Evolutionary conservation across 2,329 filamentous ascomycete genomes (phyloP).

Genomic region (Fusarium sarcochroum): DNA sequence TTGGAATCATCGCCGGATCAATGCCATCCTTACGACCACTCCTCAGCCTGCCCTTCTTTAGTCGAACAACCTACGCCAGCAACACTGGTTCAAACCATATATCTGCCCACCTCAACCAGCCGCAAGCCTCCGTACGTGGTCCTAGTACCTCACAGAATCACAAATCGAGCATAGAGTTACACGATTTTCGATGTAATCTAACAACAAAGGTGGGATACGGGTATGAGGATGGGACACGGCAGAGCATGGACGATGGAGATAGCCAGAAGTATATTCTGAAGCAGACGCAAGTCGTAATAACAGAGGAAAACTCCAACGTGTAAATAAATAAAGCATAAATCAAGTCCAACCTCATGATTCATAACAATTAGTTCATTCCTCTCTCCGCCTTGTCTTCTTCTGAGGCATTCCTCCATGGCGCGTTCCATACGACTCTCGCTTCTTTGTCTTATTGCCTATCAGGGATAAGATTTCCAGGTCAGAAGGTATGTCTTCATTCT

Average conservation of each 20-base stretch:
- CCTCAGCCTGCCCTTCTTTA: slow-evolving; percentile 35
- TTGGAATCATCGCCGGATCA: slow-evolving; percentile 45
- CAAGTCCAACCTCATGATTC: too few relatives aligned
- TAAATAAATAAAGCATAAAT: neutral
- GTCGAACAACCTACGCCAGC: slow-evolving; percentile 24
- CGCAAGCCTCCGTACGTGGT: neutral
- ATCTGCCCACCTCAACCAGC: slow-evolving; percentile 11
- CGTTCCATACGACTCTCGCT: neutral
- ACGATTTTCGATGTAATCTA: slow-evolving; percentile 1
- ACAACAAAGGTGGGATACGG: slow-evolving; percentile 8
- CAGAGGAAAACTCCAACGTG: neutral
- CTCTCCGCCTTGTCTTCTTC: neutral
- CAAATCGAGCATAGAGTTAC: slow-evolving; percentile 9
- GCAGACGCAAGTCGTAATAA: slow-evolving; percentile 37
- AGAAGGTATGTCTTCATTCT: neutral
- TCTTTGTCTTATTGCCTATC: neutral
- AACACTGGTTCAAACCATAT: slow-evolving; percentile 10
- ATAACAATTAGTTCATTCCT: neutral
- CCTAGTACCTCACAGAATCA: neutral
- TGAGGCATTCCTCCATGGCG: neutral
- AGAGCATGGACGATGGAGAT: slow-evolving; percentile 40
- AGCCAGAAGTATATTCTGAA: slow-evolving; percentile 46
- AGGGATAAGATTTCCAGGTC: neutral
- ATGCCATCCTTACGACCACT: slow-evolving; percentile 43
- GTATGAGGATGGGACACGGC: slow-evolving; percentile 5